Evolutionary conservation across 1,284 basidiomycete species (phyloP).

Genomic region (Rugosomyces carneus): DNA sequence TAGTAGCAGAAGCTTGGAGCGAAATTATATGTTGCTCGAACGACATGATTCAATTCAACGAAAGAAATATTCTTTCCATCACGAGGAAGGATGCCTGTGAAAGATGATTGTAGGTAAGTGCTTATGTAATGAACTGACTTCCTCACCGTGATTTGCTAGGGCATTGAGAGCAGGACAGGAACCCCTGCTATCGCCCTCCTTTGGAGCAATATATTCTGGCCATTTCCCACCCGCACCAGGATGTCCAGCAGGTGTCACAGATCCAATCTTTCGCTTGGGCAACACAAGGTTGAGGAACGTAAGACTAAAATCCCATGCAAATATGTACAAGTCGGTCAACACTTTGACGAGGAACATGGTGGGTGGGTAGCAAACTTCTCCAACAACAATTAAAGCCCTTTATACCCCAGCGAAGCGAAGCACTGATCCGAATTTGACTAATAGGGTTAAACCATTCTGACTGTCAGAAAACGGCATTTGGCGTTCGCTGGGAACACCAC

Average conservation of each 20-base stretch:
- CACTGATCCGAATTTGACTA: constrained; percentile 13
- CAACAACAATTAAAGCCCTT: not conserved
- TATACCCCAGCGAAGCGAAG: constrained; percentile 6
- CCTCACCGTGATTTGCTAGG: constrained; percentile 31
- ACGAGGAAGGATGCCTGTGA: constrained; percentile 58
- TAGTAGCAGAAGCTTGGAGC: constrained; percentile 58
- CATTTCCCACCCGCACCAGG: constrained; percentile 61
- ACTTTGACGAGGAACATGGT: constrained; percentile 22
- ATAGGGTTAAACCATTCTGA: not conserved
- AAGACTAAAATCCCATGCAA: constrained; percentile 51
- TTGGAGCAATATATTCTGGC: constrained; percentile 57
- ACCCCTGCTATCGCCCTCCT: constrained; percentile 58
- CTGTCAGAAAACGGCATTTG: not conserved
- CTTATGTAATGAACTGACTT: not conserved
- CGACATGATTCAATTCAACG: constrained; percentile 40
- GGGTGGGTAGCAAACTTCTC: not conserved
- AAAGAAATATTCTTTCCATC: constrained; percentile 65
- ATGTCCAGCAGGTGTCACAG: constrained; percentile 50
- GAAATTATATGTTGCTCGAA: constrained; percentile 63
- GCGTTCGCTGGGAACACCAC: too few relatives aligned
- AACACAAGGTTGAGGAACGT: constrained; percentile 49
- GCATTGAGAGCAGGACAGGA: constrained; percentile 70
- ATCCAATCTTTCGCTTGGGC: constrained; percentile 41
- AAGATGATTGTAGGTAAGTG: constrained; percentile 1
- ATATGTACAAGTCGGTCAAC: constrained; percentile 28